Evolutionary conservation across 331 rosid species (phyloP), one percentile per base, ranked within the genome.

Genomic region (Quercus phellos): DNA sequence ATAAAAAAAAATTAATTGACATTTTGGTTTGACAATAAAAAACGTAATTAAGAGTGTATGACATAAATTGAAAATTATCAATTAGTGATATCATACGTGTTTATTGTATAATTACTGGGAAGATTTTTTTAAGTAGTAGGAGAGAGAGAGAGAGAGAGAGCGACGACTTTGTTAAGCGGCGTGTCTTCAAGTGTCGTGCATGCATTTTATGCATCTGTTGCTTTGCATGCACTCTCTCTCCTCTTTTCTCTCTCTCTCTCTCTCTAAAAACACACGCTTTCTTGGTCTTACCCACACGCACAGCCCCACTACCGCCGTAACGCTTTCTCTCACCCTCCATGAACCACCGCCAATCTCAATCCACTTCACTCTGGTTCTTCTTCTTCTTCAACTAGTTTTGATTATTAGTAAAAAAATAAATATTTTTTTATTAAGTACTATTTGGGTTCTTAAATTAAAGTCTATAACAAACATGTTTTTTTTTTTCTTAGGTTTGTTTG

Each of bases 181-280:
- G 94, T 79, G 92, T 85, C 81, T 94, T 89, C 95, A 90, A 89
- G 90, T 92, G 96, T 94, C 97, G 92, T 94, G 99, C 99, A 94
- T 94, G 99, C 98, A 92, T 89, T 88, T 92, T 91, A 88, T 90
- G 95, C 90, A 78, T 83, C 91, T 88, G 86, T 90, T 94, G 88
- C 91, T 87, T 92, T 94, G 98, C 98, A 94, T 94, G 98, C 97
- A 94, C 89, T 79, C 89, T 78, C 89, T 82, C 85, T 80, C 85
- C 27, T 29, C 29, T 46, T 46, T 80, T 58, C 51, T 13, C 67
- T 60, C 68, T 21, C 72, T 21, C 72, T 32, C 76, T 79, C 73
- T 78, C 80, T 74, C 75, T 38, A 38, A 8, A 58, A 60, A 46
- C 61, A 74, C 77, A 75, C 86, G 72, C 27, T 46, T 63, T 75